Evolutionary conservation across 345 rosid species (phyloP).

Genomic region (Hirschfeldia incana): DNA sequence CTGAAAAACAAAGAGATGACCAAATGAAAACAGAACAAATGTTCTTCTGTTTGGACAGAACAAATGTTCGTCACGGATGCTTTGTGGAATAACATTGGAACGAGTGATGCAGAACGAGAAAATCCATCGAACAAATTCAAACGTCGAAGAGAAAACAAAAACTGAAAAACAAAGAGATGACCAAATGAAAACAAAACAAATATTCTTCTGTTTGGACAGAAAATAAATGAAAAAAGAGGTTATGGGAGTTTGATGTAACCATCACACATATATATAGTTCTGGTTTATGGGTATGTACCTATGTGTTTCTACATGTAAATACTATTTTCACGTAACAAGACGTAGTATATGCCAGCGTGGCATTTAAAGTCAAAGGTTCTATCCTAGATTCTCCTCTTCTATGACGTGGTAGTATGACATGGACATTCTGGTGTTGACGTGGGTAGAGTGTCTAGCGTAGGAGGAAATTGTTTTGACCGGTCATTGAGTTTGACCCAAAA

Average conservation of each 20-base stretch:
- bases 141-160: not conserved
- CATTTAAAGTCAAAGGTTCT: constrained; percentile 1
- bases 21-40: constrained; percentile 15
- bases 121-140: no score
- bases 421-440: constrained; percentile 3
- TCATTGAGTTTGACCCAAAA: constrained; percentile 36
- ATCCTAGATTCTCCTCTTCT: not conserved
- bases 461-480: constrained; percentile 22
- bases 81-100: no score
- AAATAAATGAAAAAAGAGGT: constrained; percentile 19
- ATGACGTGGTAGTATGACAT: constrained; percentile 4
- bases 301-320: not conserved
- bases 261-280: constrained; percentile 29
- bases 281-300: constrained; percentile 3
- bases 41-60: constrained; percentile 35
- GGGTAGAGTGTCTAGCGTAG: not conserved
- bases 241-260: constrained; percentile 43
- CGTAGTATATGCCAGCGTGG: constrained; percentile 21
- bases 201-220: constrained; percentile 33
- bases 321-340: not conserved
- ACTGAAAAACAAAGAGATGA: constrained; percentile 20
- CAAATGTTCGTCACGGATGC: no score
- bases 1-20: constrained; percentile 17
- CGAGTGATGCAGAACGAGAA: no score
- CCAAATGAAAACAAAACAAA: constrained; percentile 15